A percentile compares a stretch with the other conserved stretches of the same genome.
Evolutionary conservation across 306 rosid genomes (phyloP).

Genomic region (Phaseolus lunatus): DNA sequence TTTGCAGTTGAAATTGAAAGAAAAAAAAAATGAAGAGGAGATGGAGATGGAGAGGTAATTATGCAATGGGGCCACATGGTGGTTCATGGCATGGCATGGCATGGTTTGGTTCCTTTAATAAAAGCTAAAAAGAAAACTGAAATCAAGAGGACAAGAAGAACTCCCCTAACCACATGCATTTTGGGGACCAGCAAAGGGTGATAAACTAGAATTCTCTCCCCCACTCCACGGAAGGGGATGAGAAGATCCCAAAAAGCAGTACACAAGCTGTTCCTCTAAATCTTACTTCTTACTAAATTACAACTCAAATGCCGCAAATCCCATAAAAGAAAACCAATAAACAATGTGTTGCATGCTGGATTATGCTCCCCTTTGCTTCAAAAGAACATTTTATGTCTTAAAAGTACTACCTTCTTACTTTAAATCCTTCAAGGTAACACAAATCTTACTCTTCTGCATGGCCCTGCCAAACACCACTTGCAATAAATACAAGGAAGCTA

Average conservation of each 20-base stretch:
- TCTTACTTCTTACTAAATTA: slow-evolving; percentile 61
- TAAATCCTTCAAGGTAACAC: slow-evolving; percentile 45
- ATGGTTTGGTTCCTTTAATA: slow-evolving; percentile 61
- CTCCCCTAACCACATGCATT: slow-evolving; percentile 80
- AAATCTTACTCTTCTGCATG: slow-evolving; percentile 50
- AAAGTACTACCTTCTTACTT: slow-evolving; percentile 50
- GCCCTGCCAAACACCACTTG: slow-evolving; percentile 37
- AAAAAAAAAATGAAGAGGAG: slow-evolving; percentile 24
- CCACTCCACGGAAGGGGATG: slow-evolving; percentile 56
- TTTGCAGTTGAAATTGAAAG: slow-evolving; percentile 39
- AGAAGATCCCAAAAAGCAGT: slow-evolving; percentile 85
- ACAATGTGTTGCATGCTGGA: slow-evolving; percentile 64
- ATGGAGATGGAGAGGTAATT: slow-evolving; percentile 45
- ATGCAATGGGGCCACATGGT: slow-evolving; percentile 75
- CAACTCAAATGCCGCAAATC: slow-evolving; percentile 58
- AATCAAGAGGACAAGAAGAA: slow-evolving; percentile 55
- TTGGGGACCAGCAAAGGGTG: slow-evolving; percentile 66
- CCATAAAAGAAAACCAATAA: slow-evolving; percentile 58
- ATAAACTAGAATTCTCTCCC: slow-evolving; percentile 54
- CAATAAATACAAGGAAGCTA: slow-evolving; percentile 41
- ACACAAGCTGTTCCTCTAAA: slow-evolving; percentile 59
- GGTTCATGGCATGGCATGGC: slow-evolving; percentile 57
- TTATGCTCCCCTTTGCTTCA: slow-evolving; percentile 66
- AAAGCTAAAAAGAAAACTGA: slow-evolving; percentile 54
- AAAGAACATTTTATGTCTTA: slow-evolving; percentile 62